Evolutionary conservation across 345 rosid genomes (phyloP), one percentile per base, ranked within the genome.

Genomic region (Citrus mangshanensis): DNA sequence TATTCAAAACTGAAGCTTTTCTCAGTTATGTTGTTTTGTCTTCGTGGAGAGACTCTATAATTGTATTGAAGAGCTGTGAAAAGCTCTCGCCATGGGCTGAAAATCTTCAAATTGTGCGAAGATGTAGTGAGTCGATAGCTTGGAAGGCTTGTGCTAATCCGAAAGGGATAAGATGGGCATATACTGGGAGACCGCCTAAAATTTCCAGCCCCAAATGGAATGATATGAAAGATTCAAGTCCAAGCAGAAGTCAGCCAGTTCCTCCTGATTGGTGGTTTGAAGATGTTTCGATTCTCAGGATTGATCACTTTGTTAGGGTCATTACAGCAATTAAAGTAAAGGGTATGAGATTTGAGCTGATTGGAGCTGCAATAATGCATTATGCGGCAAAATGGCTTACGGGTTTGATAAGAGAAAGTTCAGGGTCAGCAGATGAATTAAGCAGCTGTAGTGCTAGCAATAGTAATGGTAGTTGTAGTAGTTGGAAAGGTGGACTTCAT

Each of bases 181-280:
- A 94, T 79, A 94, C 95, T 0, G 95, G 97, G 42, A 96, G 86
- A 80, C 78, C 94, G 32, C 85, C 86, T 6, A 89, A 84, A 65
- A 95, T 87, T 70, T 90, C 97, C 4, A 94, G 97, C 81, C 98
- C 98, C 2, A 89, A 84, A 84, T 91, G 97, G 97, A 89, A 86
- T 40, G 93, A 92, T 8, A 71, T 84, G 60, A 92, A 91, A 60
- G 98, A 93, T 56, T 89, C 97, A 18, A 93, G 97, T 74, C 97
- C 99, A 4, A 87, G 92, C 80, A 85, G 91, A 79, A 91, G n/a
- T 83, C 93, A 89, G 68, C 87, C 85, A 68, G 99, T 93, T 72
- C 98, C 98, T 80, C 93, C 97, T 19, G 98, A 96, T 70, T 96
- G 99, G 99, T 96, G 99, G 99, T 96, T 96, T 9, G 99, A 96